A percentile compares a stretch with the other conserved stretches of the same genome.
Evolutionary conservation across 2,329 filamentous ascomycete genomes (phyloP).

Genomic region (Sporothrix brasiliensis): DNA sequence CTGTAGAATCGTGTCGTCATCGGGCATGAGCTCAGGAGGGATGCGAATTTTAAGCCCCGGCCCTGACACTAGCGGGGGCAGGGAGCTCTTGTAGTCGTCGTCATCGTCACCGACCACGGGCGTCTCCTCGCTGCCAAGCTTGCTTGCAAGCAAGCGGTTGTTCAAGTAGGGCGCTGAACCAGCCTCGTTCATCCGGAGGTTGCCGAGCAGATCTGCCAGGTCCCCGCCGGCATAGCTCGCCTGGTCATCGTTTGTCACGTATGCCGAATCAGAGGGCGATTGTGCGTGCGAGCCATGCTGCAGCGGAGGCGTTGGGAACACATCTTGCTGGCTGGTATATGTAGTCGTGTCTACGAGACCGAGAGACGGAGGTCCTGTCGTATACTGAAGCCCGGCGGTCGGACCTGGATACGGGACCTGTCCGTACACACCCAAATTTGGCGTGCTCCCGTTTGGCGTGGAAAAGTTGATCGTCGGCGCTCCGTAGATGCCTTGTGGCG

Average conservation of each 20-base stretch:
- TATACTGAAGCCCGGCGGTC: conserved; percentile 57
- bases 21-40: conserved; percentile 89
- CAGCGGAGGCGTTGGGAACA: conserved; percentile 59
- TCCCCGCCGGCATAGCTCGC: conserved; percentile 70
- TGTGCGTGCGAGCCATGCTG: conserved; percentile 49
- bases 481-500: conserved; percentile 51
- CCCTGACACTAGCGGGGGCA: conserved; percentile 69
- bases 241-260: conserved; percentile 49
- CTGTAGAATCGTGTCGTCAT: conserved; percentile 75
- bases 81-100: conserved; percentile 70
- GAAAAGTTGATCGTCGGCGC: conserved; percentile 53
- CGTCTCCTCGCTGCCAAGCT: conserved; percentile 53
- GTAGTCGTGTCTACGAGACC: conserved; percentile 54
- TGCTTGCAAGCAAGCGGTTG: conserved; percentile 49
- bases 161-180: conserved; percentile 89
- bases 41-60: conserved; percentile 81
- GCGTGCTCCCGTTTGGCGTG: conserved; percentile 40
- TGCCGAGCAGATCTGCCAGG: conserved; percentile 78
- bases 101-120: conserved; percentile 68
- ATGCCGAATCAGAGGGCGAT: conserved; percentile 52
- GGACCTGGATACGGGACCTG: conserved; percentile 53
- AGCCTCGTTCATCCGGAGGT: conserved; percentile 82
- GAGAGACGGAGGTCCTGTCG: conserved; percentile 54
- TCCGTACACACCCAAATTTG: conserved; percentile 49
- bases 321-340: conserved; percentile 51